Evolutionary conservation across 176 grass and related monocot species (phyloP).

Genomic region (Oryza brachyantha): DNA sequence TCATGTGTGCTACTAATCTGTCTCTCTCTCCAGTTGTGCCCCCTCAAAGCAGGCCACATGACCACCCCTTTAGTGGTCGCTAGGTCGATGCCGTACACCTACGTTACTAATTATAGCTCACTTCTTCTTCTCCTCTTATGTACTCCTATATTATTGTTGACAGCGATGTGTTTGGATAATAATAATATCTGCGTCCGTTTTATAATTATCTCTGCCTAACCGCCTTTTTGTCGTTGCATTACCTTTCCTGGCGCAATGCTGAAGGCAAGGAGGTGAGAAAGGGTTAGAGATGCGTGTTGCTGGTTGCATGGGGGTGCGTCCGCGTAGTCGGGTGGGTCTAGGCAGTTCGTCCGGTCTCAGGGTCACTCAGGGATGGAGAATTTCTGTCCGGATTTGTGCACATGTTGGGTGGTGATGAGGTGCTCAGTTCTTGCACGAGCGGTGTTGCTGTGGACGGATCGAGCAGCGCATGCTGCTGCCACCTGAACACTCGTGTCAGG

Average conservation of each 20-base stretch:
- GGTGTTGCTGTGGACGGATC: too few relatives aligned
- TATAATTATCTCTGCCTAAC: background rate
- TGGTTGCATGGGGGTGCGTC: background rate
- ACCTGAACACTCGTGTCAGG: background rate
- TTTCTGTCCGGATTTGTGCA: background rate
- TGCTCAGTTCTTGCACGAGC: background rate
- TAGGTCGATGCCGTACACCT: slow-evolving; percentile 16
- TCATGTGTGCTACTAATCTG: background rate
- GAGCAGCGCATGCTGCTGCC: background rate
- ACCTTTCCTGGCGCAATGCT: slow-evolving; percentile 7
- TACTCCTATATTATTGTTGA: background rate
- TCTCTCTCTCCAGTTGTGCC: slow-evolving; percentile 26
- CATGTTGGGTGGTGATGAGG: too few relatives aligned
- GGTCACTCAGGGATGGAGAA: background rate
- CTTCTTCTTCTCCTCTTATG: background rate
- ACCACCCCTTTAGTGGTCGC: background rate
- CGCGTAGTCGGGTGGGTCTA: background rate
- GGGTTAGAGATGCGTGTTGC: background rate
- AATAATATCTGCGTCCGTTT: background rate
- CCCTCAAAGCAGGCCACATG: background rate
- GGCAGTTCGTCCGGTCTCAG: background rate
- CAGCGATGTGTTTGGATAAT: slow-evolving; percentile 16
- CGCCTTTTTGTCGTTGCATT: background rate
- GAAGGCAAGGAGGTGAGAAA: too few relatives aligned
- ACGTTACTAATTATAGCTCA: background rate